Evolutionary conservation across 768 basidiomycete species (phyloP).

Genomic region (Calocybe gangraenosa): DNA sequence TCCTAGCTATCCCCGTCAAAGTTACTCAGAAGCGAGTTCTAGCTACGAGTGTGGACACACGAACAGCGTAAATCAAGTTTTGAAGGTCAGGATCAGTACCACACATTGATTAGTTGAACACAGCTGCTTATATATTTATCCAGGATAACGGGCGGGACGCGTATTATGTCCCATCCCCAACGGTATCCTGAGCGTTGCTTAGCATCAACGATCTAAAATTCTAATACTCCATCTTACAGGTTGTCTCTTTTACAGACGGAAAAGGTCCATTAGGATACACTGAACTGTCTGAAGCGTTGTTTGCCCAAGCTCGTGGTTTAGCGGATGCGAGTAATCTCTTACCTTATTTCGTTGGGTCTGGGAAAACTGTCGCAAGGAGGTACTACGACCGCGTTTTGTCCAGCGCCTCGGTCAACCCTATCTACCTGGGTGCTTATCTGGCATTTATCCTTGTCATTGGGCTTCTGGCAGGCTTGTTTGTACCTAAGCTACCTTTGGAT

Average conservation of each 20-base stretch:
- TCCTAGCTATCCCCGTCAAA: not conserved
- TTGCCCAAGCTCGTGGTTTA: conserved; percentile 29
- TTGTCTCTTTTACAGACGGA: conserved; percentile 33
- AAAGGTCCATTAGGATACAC: conserved; percentile 35
- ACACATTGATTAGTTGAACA: not conserved
- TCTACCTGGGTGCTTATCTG: conserved; percentile 22
- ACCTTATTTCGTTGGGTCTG: conserved; percentile 38
- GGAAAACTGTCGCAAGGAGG: conserved; percentile 28
- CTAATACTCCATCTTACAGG: conserved; percentile 16
- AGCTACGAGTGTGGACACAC: conserved; percentile 29
- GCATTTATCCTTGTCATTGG: conserved; percentile 25
- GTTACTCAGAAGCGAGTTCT: not conserved
- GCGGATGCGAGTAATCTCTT: conserved; percentile 37
- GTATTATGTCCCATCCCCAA: conserved; percentile 37
- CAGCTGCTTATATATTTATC: not conserved
- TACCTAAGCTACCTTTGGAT: conserved; percentile 23
- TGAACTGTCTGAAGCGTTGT: conserved; percentile 26
- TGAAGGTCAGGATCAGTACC: conserved; percentile 23
- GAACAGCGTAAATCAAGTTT: conserved; percentile 33
- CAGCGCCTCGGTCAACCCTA: conserved; percentile 19
- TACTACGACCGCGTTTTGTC: conserved; percentile 29
- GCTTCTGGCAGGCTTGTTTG: conserved; percentile 24
- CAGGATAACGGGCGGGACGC: conserved; percentile 36
- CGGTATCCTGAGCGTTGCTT: conserved; percentile 24
- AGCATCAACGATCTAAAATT: not conserved